Evolutionary conservation across 2,329 filamentous ascomycete genomes (phyloP).

Genomic region (Blastomyces silverae): DNA sequence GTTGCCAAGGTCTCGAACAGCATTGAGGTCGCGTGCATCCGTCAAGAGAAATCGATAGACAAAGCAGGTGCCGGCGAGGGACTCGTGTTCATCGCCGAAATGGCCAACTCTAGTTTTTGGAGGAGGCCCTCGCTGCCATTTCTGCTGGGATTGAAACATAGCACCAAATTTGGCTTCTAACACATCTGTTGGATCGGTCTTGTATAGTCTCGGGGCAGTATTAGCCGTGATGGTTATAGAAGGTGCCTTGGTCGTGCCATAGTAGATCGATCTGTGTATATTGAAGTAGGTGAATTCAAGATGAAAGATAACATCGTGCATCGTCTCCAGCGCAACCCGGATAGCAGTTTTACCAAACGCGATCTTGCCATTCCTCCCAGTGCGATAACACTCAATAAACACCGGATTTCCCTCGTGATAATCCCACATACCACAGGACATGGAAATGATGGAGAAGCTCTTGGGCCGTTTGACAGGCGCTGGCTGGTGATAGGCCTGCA

Average conservation of each 20-base stretch:
- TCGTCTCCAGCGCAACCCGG: conserved; percentile 38
- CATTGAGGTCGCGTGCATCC: conserved; percentile 26
- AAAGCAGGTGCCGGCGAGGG: conserved; percentile 32
- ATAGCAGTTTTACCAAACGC: conserved; percentile 44
- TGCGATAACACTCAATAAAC: conserved; percentile 35
- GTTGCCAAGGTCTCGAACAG: conserved; percentile 25
- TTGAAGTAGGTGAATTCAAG: conserved; percentile 25
- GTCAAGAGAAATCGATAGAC: conserved; percentile 42
- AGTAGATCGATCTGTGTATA: conserved; percentile 22
- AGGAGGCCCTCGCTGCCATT: conserved; percentile 1
- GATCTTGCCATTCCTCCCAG: conserved; percentile 20
- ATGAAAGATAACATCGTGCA: conserved; percentile 37
- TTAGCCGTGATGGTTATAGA: conserved; percentile 43
- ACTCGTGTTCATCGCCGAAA: conserved; percentile 21
- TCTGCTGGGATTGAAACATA: conserved; percentile 1
- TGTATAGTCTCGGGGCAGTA: conserved; percentile 23
- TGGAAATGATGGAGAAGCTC: conserved; percentile 20
- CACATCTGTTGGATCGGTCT: conserved; percentile 17
- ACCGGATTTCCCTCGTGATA: conserved; percentile 36
- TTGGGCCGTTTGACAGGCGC: conserved; percentile 15
- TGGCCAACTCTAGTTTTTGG: conserved; percentile 20
- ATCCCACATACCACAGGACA: conserved; percentile 47
- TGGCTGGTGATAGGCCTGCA: neutral
- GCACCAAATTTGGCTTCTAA: conserved; percentile 10
- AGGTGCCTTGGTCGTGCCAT: conserved; percentile 16